Percentiles rank a stretch among this genome's conserved stretches.
phyloP scores from a whole-genome alignment of 2,329 filamentous ascomycete species.

The Arthrobotrys megalospora region DNA sequence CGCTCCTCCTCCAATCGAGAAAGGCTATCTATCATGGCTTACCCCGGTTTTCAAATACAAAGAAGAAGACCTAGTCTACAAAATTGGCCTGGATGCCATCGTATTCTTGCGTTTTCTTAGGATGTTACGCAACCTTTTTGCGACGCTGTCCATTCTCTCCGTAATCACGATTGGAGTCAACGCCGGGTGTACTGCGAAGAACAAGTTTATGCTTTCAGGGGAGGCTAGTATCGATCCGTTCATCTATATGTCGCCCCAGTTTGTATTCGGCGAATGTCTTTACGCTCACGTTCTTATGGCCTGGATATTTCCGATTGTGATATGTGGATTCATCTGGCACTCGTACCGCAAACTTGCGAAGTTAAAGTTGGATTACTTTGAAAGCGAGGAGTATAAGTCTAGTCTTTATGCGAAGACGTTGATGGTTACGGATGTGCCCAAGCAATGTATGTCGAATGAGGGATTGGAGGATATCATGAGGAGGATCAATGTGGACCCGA shows the following conservation, averaged over 20 bases:
- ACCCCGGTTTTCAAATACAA: slow-evolving; percentile 81
- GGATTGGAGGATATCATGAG: slow-evolving; percentile 86
- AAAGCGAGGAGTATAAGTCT: slow-evolving; percentile 87
- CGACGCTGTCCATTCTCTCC: slow-evolving; percentile 29
- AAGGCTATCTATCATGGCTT: slow-evolving; percentile 90
- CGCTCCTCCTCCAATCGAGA: slow-evolving; percentile 86
- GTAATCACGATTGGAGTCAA: slow-evolving; percentile 51
- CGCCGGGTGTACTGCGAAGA: slow-evolving; percentile 61
- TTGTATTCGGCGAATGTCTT: slow-evolving; percentile 71
- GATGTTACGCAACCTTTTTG: slow-evolving; percentile 61
- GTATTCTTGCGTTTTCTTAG: slow-evolving; percentile 61
- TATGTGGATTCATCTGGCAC: slow-evolving; percentile 87
- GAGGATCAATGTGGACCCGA: slow-evolving; percentile 47
- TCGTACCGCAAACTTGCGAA: slow-evolving; percentile 83
- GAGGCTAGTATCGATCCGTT: slow-evolving; percentile 65
- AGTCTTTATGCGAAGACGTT: slow-evolving; percentile 82
- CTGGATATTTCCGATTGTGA: slow-evolving; percentile 79
- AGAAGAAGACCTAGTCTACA: slow-evolving; percentile 83
- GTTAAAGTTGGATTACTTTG: slow-evolving; percentile 83
- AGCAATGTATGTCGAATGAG: slow-evolving; percentile 83
- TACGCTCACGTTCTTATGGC: slow-evolving; percentile 76
- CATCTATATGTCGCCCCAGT: slow-evolving; percentile 74
- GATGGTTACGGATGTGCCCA: slow-evolving; percentile 85
- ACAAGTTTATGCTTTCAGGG: slow-evolving; percentile 14
- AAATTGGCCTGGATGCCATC: slow-evolving; percentile 88